Base-by-base conservation (phyloP, 2,329 filamentous ascomycete species). In the Pezicula carpinea region DNA sequence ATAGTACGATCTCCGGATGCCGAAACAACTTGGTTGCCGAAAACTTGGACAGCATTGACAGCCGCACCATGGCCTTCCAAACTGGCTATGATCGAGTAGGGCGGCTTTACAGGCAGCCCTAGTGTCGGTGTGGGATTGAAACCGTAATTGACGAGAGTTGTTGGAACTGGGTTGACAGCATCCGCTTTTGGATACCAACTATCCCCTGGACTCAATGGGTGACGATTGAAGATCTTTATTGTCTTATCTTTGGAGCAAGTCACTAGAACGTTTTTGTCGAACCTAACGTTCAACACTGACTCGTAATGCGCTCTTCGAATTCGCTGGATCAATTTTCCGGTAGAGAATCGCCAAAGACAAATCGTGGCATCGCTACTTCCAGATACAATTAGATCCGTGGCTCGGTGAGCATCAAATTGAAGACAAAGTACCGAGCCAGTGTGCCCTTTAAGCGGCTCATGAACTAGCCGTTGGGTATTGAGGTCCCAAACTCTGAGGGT, bases 161-260 rank as follows among this genome's bases (percentile, higher is more conserved):
- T 68, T 1, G 74, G 73, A 1, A 80, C 76, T 1, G 79, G 73
- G 44, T 78, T 73, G n/a, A 82, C 66, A 0, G 59, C 56, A 10
- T 62, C 55, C 2, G 58, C 48, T 2, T 66, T 66, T 13, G 66
- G 38, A 64, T 83, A 83, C 6, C 80, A 82, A 3, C 75, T 52
- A 29, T 84, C 79, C 18, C 79, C 79, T 36, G 76, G 72, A 26
- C 71, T 70, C n/a, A 96, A 70, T 15, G 82, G 74, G 15, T 73
- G 76, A 5, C 93, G 83, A 64, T 92, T 97, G 79, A 95, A 99
- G 15, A 99, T 83, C 66, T 96, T 96, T 73, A 99, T 96, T 0
- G 86, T 86, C 66, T 91, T 95, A 66, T 99, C 93, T 65, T 99
- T 99, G 41, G 92, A 97, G 61, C 93, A 97, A 0, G 93, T 99